Percentiles rank a stretch among this genome's conserved stretches.
Evolutionary conservation across 2,329 filamentous ascomycete genomes (phyloP).

Genomic region (Cryphonectria radicalis): DNA sequence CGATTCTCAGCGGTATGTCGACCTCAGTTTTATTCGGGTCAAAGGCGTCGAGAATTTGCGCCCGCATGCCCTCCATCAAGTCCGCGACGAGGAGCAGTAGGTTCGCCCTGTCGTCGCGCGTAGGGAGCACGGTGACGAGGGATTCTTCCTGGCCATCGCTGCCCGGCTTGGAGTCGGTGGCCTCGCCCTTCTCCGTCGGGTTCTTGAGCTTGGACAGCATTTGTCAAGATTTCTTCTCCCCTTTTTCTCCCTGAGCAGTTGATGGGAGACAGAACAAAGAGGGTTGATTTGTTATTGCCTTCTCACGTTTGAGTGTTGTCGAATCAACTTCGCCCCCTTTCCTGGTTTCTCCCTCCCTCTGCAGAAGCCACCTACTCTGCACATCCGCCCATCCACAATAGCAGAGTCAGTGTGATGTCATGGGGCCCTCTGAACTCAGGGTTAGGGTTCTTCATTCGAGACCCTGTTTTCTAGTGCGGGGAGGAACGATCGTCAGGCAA

Average conservation of each 20-base stretch:
- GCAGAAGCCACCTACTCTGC: neutral
- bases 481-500: neutral
- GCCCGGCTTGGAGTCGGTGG: constrained; percentile 1
- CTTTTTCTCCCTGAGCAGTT: neutral
- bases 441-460: neutral
- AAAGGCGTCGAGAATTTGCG: constrained; percentile 29
- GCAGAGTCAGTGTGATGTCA: neutral
- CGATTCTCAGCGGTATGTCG: constrained; percentile 17
- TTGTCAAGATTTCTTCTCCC: neutral
- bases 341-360: neutral
- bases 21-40: constrained; percentile 26
- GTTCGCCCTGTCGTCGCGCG: constrained; percentile 30
- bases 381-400: neutral
- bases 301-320: neutral
- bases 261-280: no score
- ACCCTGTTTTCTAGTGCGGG: neutral
- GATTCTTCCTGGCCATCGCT: constrained; percentile 25
- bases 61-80: constrained; percentile 29
- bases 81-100: constrained; percentile 31
- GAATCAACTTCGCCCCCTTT: neutral
- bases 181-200: constrained; percentile 23
- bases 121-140: constrained; percentile 31
- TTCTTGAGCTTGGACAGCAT: constrained; percentile 29
- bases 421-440: neutral
- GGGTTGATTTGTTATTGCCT: neutral